Evolutionary conservation across 164 flowering plant species (phyloP), one percentile per base, ranked within the genome.

Genomic region (Santalum album): DNA sequence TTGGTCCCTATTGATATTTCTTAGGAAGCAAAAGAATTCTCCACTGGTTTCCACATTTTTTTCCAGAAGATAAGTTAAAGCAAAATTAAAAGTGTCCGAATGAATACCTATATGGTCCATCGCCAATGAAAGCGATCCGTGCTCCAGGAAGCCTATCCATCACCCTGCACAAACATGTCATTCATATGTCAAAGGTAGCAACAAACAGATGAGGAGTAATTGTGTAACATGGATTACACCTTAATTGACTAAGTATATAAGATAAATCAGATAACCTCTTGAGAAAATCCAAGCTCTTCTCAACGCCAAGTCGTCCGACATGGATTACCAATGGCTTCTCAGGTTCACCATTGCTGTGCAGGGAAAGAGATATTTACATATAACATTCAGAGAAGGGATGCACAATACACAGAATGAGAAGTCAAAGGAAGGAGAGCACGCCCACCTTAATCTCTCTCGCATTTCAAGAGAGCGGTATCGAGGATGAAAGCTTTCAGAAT

Each of bases 201-300:
- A n/a, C n/a, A n/a, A n/a, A n/a, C n/a, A n/a, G n/a, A n/a, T n/a
- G n/a, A n/a, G n/a, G n/a, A n/a, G n/a, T n/a, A n/a, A n/a, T n/a
- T n/a, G n/a, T n/a, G n/a, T n/a, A n/a, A n/a, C n/a, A n/a, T n/a
- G n/a, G n/a, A n/a, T n/a, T n/a, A n/a, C n/a, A n/a, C n/a, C n/a
- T n/a, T n/a, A n/a, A n/a, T n/a, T n/a, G n/a, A n/a, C n/a, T n/a
- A n/a, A n/a, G n/a, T n/a, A n/a, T n/a, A n/a, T n/a, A n/a, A 32
- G 36, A 12, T 7, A 32, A 32, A 32, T 6, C 7, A 32, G 1
- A 55, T 42, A 80, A 92, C 99, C 84, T 65, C 66, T 87, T 89
- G 59, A 81, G 82, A 59, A 89, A 82, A 71, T 94, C 97, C 82
- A 94, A 78, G 63, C 96, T 94, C 80, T 94, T 94, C 71, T 94